Base-by-base conservation (phyloP, 371 early-diverging fungal species). In the Nematocida major region DNA sequence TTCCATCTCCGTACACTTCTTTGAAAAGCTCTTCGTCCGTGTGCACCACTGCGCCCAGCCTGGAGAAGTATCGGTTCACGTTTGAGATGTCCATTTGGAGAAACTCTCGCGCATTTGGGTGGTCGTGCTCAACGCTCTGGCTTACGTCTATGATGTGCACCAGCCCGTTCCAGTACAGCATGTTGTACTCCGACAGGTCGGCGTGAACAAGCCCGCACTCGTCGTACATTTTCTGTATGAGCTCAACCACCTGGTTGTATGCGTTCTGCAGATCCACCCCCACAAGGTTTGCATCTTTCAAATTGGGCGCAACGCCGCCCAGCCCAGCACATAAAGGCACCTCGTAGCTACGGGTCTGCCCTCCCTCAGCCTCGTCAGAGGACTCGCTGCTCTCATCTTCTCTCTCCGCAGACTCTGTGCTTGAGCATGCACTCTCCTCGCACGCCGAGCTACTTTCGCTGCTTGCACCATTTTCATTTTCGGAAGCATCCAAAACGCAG, bases 101-200 rank as follows among this genome's bases (percentile, higher is more conserved):
- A 82, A 98, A 98, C 78, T 92, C 93, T 34, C 93, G 87, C 1
- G 97, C 94, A 80, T 94, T 92, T n/a, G 95, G 95, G 82, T 98
- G 99, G 81, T 93, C 93, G 80, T 91, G 94, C 80, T 97, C 99
- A 9, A 97, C 96, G 1, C 95, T 93, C 83, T 97, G 99, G 2
- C 96, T 95, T 5, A 98, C 97, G 84, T 98, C 99, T 80, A 98
- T 98, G 45, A 96, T 90, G 79, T 49, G 78, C 5, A 79, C 79
- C 1, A 30, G 47, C 7, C 63, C 78, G 20, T 80, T 34, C 54
- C 59, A 78, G 59, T 78, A 81, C n/a, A 98, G 86, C 28, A 99
- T 87, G 82, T 99, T 99, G 86, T 96, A 99, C 87, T 97, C 99
- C 83, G 90, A 90, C 66, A 99, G 87, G 89, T 99, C 99, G 26